Evolutionary conservation across 805 yeast species (phyloP).

Genomic region (Yarrowia sp.): DNA sequence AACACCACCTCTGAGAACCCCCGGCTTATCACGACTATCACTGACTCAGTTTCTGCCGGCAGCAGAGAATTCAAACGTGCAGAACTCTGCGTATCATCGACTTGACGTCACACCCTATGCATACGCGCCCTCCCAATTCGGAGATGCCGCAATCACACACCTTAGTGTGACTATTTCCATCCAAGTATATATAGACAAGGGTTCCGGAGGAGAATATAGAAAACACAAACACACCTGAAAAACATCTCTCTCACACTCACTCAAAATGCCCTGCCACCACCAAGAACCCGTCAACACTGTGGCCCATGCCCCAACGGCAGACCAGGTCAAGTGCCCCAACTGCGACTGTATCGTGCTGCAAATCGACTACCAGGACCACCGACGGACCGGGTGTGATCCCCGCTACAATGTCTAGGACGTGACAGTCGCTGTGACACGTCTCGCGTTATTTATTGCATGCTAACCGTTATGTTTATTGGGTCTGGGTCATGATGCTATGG

Average conservation of each 20-base stretch:
- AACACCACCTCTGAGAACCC: too few relatives aligned
- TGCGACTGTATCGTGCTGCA: conserved; percentile 19
- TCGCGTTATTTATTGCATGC: conserved; percentile 6
- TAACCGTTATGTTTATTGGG: not conserved
- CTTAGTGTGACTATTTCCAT: not conserved
- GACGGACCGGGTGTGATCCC: conserved; percentile 17
- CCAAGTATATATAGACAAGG: not conserved
- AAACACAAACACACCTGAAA: too few relatives aligned
- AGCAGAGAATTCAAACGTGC: not conserved
- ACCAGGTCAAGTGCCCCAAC: conserved; percentile 23
- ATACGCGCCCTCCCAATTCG: conserved; percentile 21
- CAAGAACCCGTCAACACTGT: not conserved
- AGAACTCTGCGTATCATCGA: not conserved
- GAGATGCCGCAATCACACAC: conserved; percentile 16
- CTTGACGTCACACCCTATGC: conserved; percentile 17
- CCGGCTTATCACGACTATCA: not conserved
- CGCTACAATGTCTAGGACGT: conserved; percentile 6
- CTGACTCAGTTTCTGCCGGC: not conserved
- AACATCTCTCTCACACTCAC: not conserved
- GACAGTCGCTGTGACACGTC: too few relatives aligned
- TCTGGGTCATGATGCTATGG: not conserved
- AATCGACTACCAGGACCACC: conserved; percentile 22
- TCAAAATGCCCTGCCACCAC: conserved; percentile 10
- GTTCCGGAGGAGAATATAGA: too few relatives aligned
- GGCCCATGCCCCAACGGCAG: conserved; percentile 10